Conservation (phyloP, 2,329 filamentous ascomycete genomes). For the Chaetoscypha palmicola region DNA sequence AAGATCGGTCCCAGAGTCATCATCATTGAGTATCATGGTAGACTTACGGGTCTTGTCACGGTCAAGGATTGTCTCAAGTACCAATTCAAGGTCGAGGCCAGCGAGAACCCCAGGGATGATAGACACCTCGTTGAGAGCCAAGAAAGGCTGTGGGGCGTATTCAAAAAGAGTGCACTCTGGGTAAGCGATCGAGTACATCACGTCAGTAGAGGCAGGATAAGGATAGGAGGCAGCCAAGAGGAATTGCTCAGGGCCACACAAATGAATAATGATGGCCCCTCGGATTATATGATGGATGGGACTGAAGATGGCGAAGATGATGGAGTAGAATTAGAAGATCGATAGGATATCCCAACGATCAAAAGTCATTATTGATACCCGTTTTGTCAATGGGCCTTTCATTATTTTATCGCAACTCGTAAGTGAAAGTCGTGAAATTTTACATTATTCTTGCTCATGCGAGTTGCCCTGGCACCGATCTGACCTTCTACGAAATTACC, state of each 20-base stretch:
- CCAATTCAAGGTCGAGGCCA: constrained; percentile 90
- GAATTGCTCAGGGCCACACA: constrained; percentile 31
- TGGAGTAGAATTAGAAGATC: constrained; percentile 37
- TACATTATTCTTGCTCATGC: no score
- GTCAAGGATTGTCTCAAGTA: constrained; percentile 97
- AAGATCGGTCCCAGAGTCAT: constrained; percentile 95
- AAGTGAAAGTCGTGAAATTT: no score
- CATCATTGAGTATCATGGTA: constrained; percentile 82
- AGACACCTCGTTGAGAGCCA: constrained; percentile 47
- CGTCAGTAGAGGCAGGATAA: constrained; percentile 50
- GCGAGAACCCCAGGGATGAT: constrained; percentile 62
- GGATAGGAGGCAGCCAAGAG: constrained; percentile 32
- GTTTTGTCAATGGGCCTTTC: no score
- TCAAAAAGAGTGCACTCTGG: constrained; percentile 50
- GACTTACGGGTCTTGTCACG: constrained; percentile 78
- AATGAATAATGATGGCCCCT: constrained; percentile 27
- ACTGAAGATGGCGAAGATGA: constrained; percentile 43
- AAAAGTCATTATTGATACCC: no score
- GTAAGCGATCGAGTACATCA: constrained; percentile 47
- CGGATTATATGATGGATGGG: constrained; percentile 41
- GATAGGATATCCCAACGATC: constrained; percentile 9
- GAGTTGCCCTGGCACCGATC: no score
- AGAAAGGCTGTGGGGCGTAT: constrained; percentile 57
- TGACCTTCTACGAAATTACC: no score
- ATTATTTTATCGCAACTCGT: no score